phyloP scores from a whole-genome alignment of 1,284 basidiomycete genomes.

The Leucoagaricus sp. region DNA sequence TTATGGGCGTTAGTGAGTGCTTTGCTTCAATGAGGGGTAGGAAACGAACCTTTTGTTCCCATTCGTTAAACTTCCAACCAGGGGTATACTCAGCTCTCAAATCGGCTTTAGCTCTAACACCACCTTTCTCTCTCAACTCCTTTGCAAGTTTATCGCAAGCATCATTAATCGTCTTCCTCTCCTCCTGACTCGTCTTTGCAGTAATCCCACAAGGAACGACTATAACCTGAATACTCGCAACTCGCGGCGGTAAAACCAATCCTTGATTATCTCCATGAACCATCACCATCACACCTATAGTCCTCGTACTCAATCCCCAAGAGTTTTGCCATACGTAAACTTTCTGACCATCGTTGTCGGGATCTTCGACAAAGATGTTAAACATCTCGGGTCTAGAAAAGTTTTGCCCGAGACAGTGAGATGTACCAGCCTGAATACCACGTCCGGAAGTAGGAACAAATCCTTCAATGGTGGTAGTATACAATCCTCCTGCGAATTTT shows the following conservation, averaged over 20 bases:
- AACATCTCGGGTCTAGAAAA: slow-evolving; percentile 97
- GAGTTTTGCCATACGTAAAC: slow-evolving; percentile 96
- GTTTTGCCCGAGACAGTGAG: slow-evolving; percentile 98
- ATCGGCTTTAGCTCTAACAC: slow-evolving; percentile 88
- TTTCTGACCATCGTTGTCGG: slow-evolving; percentile 72
- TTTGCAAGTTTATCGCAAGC: slow-evolving; percentile 77
- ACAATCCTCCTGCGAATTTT: slow-evolving; percentile 97
- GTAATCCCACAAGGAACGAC: slow-evolving; percentile 94
- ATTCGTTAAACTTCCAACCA: slow-evolving; percentile 99
- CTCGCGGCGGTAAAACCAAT: slow-evolving; percentile 92
- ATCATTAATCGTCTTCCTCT: slow-evolving; percentile 76
- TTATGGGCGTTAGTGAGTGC: neutral
- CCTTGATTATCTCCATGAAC: slow-evolving; percentile 98
- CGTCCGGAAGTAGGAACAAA: slow-evolving; percentile 97
- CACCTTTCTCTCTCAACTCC: slow-evolving; percentile 63
- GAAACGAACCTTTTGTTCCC: slow-evolving; percentile 87
- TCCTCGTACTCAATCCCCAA: slow-evolving; percentile 96
- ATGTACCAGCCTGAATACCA: slow-evolving; percentile 98
- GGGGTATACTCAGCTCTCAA: slow-evolving; percentile 95
- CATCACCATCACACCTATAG: slow-evolving; percentile 99
- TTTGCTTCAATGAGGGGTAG: neutral
- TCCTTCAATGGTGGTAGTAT: slow-evolving; percentile 98
- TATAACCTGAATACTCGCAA: slow-evolving; percentile 90
- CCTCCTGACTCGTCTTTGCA: slow-evolving; percentile 73
- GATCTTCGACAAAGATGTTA: slow-evolving; percentile 96